Evolutionary conservation across 140 eudicot genomes (phyloP), one percentile per base, ranked within the genome.

Genomic region (Anethum foeniculum): DNA sequence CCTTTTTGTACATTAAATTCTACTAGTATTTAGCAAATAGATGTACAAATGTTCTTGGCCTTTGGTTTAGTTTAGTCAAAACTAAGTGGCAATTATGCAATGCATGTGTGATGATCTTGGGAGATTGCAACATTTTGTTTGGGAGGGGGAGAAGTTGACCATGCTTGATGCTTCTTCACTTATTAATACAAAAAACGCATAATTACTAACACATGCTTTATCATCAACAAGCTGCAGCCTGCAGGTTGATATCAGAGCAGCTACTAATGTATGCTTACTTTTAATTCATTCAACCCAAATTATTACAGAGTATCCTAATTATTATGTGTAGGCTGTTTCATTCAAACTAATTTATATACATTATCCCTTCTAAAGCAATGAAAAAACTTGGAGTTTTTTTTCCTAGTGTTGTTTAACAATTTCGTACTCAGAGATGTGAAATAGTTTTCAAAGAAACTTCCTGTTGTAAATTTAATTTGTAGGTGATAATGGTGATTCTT

Each of bases 91-190:
- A 58, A 58, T 58, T 1, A 58, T 58, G 11, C 7, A 58, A 39
- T 19, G 77, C 49, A 39, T 21, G 77, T 72, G 77, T 72, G 52
- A 72, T 15, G 48, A 72, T 72, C 49, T 72, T 21, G 77, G 77
- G 46, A 38, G 77, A 39, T 19, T 72, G 77, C 77, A 72, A 39
- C 28, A 71, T 36, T 34, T 38, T 34, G 43, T 72, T 10, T 43
- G 30, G 44, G 23, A 38, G 51, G 52, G 30, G 51, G 49, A 21
- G 30, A 36, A 38, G 27, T 72, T 72, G 49, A 72, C 77, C 76
- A 71, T 71, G n/a, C 38, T 67, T 67, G 47, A 71, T 71, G 43
- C 38, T 16, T 65, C 43, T 30, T 71, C 76, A 36, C 74, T 68
- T 68, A 30, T 1, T 67, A 0, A 25, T 67, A 2, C 39, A 39